Evolutionary conservation across 345 rosid species (phyloP).

Genomic region (Mangifera indica): DNA sequence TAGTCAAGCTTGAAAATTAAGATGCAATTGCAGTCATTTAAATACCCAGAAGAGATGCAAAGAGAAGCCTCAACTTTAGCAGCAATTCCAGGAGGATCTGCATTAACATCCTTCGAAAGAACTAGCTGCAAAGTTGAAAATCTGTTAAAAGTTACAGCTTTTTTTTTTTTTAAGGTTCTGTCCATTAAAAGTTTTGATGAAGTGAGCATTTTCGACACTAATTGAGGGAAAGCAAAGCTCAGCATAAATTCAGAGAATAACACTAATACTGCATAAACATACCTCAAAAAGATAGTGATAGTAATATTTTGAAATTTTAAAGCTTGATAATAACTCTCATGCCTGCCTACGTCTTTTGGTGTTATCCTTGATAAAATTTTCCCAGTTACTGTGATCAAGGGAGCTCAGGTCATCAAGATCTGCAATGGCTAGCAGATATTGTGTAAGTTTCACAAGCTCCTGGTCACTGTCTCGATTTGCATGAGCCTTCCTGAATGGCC

Average conservation of each 20-base stretch:
- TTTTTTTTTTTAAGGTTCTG: no score
- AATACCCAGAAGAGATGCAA: no score
- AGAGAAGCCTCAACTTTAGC: no score
- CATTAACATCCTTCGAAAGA: not conserved
- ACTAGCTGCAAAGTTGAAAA: not conserved
- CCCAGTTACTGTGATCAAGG: slow-evolving; percentile 81
- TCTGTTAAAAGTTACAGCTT: no score
- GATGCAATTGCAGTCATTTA: no score
- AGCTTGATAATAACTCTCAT: slow-evolving; percentile 28
- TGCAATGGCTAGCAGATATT: slow-evolving; percentile 81
- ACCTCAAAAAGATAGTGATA: slow-evolving; percentile 24
- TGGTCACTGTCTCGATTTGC: slow-evolving; percentile 77
- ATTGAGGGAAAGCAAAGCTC: not conserved
- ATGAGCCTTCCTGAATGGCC: slow-evolving; percentile 86
- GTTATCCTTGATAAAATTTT: slow-evolving; percentile 54
- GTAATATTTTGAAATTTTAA: slow-evolving; percentile 8
- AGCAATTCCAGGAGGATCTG: no score
- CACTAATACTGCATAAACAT: not conserved
- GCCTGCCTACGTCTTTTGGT: slow-evolving; percentile 70
- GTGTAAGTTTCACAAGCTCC: slow-evolving; percentile 84
- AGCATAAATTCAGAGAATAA: not conserved
- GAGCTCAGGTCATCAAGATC: slow-evolving; percentile 71
- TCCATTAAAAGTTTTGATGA: not conserved
- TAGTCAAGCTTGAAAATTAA: no score
- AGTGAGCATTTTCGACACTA: not conserved